These are phyloP conservation scores for Echria macrotheca DNA, from an alignment of 495 filamentous ascomycete species.

Conservation along the genomic window DNA sequence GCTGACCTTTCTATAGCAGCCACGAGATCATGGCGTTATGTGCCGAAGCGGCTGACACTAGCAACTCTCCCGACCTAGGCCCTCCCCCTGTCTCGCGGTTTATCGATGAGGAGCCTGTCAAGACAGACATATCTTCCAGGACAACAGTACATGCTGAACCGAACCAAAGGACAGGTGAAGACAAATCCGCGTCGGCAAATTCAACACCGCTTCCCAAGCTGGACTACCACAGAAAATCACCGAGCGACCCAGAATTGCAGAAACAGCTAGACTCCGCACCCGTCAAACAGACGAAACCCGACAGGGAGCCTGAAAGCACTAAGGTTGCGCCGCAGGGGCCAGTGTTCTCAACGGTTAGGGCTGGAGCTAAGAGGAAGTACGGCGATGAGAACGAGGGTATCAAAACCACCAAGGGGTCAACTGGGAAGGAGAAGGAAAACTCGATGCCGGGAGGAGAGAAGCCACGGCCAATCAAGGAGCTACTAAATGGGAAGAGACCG, in stretches of 20 bases:
- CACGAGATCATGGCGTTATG: constrained; percentile 46
- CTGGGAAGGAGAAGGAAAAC: constrained; percentile 29
- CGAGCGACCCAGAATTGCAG: constrained; percentile 16
- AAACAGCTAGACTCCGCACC: constrained; percentile 6
- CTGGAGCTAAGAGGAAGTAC: constrained; percentile 31
- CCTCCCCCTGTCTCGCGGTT: constrained; percentile 61
- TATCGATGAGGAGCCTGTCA: constrained; percentile 57
- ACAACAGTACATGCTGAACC: constrained; percentile 15
- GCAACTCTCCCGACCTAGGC: constrained; percentile 61
- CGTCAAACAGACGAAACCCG: constrained; percentile 10
- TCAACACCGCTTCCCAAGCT: constrained; percentile 12
- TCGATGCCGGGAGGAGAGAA: constrained; percentile 7
- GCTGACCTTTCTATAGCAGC: constrained; percentile 20
- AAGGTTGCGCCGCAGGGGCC: constrained; percentile 1
- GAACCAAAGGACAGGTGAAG: constrained; percentile 16
- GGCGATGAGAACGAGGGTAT: constrained; percentile 26
- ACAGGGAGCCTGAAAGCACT: constrained; percentile 5
- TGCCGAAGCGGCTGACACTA: constrained; percentile 41
- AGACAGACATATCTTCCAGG: constrained; percentile 40
- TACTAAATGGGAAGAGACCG: constrained; percentile 25
- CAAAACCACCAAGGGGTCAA: constrained; percentile 3
- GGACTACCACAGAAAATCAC: constrained; percentile 14
- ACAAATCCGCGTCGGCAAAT: not conserved
- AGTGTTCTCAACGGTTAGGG: constrained; percentile 10
- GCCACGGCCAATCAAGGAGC: constrained; percentile 26